phyloP scores from a whole-genome alignment of 305 asterid species.

The Fraxinus nigra region DNA sequence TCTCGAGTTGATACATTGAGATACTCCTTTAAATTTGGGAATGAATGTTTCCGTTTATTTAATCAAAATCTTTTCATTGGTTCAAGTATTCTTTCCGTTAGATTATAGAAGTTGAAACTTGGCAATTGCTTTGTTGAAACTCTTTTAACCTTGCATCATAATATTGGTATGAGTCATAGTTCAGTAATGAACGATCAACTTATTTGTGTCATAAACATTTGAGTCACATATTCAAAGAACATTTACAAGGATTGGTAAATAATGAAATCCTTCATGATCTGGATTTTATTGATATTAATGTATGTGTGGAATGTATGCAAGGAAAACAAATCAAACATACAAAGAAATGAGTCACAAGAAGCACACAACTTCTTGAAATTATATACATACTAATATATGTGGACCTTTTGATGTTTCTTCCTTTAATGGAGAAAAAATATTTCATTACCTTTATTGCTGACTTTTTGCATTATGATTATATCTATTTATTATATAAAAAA shows the following conservation, averaged over 20 bases:
- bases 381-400: no score
- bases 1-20: background rate
- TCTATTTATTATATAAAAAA: no score
- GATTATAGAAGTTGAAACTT: background rate
- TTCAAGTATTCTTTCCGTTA: background rate
- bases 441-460: no score
- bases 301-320: no score
- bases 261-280: background rate
- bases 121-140: no score
- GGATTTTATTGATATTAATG: background rate
- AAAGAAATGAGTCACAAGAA: no score
- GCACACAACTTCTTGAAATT: no score
- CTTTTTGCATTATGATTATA: no score
- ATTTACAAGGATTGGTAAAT: background rate
- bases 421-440: no score
- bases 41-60: background rate
- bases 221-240: no score
- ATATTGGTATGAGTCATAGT: background rate
- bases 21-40: background rate
- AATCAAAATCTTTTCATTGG: background rate
- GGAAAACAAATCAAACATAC: no score
- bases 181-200: background rate
- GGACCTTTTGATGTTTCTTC: no score
- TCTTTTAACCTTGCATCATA: background rate
- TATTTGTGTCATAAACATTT: background rate